Conservation (phyloP, 331 rosid species). For the Cydonia oblonga region DNA sequence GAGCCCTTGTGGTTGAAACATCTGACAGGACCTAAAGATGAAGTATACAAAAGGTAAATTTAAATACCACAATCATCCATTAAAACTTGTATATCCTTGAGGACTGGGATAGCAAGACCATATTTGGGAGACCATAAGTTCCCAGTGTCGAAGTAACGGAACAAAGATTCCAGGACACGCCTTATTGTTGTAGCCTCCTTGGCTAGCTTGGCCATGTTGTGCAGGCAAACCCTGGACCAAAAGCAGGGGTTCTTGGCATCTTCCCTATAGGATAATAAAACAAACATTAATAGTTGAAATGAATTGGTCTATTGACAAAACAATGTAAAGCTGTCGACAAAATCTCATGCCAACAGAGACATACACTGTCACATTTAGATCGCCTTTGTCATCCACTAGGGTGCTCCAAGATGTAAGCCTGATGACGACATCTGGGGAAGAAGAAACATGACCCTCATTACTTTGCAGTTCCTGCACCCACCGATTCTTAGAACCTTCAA, state of each 20-base stretch:
- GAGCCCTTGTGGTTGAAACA: background rate
- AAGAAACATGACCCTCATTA: constrained; percentile 34
- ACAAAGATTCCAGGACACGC: constrained; percentile 81
- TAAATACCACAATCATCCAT: constrained; percentile 71
- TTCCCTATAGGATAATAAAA: constrained; percentile 43
- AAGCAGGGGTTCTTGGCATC: constrained; percentile 63
- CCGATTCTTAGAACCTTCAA: constrained; percentile 25
- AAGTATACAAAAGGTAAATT: constrained; percentile 1
- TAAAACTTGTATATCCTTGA: constrained; percentile 65
- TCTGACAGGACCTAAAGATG: constrained; percentile 4
- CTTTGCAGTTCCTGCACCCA: constrained; percentile 48
- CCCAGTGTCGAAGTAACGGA: constrained; percentile 67
- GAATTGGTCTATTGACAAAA: background rate
- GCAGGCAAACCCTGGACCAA: constrained; percentile 91
- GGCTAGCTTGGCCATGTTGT: constrained; percentile 86
- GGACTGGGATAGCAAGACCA: constrained; percentile 67
- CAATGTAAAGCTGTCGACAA: background rate
- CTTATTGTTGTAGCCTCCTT: constrained; percentile 85
- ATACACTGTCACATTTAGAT: constrained; percentile 52
- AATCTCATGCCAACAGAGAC: constrained; percentile 18
- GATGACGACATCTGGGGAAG: constrained; percentile 31
- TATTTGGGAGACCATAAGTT: constrained; percentile 57
- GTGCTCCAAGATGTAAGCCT: constrained; percentile 56
- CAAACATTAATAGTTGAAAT: constrained; percentile 11
- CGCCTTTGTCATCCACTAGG: constrained; percentile 50